Percentiles rank a stretch among this genome's conserved stretches.
Evolutionary conservation across 148 eudicot species (phyloP).

Genomic region (Fallopia convolvulus): DNA sequence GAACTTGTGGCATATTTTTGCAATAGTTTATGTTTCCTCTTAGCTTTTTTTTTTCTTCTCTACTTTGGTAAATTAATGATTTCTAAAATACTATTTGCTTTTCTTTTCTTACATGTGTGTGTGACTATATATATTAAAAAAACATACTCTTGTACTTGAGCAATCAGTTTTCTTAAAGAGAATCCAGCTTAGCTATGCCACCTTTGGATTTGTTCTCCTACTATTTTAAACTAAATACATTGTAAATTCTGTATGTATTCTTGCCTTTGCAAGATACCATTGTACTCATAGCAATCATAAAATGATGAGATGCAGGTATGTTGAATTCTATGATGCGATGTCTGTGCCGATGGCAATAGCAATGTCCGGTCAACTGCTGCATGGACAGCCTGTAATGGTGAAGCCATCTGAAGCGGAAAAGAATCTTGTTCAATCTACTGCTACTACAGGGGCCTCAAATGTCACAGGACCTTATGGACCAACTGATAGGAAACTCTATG

Average conservation of each 20-base stretch:
- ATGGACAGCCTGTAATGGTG: constrained; percentile 97
- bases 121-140: not conserved
- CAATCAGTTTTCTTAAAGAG: constrained; percentile 35
- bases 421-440: constrained; percentile 91
- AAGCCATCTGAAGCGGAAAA: constrained; percentile 99
- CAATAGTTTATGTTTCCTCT: not conserved
- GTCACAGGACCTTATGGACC: constrained; percentile 88
- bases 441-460: constrained; percentile 53
- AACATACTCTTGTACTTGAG: constrained; percentile 30
- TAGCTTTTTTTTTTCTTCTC: not conserved
- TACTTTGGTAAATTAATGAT: not conserved
- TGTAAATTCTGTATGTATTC: constrained; percentile 28
- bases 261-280: constrained; percentile 1
- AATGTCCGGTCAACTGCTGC: constrained; percentile 76
- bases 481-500: constrained; percentile 87
- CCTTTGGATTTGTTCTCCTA: constrained; percentile 30
- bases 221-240: constrained; percentile 28
- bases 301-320: constrained; percentile 53
- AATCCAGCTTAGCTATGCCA: constrained; percentile 36
- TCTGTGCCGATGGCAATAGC: constrained; percentile 99
- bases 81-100: not conserved
- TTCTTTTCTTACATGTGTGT: not conserved
- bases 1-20: not conserved
- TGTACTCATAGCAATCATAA: constrained; percentile 16
- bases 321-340: constrained; percentile 90